phyloP scores from a whole-genome alignment of 495 filamentous ascomycete species.

The Penicillium silybi region DNA sequence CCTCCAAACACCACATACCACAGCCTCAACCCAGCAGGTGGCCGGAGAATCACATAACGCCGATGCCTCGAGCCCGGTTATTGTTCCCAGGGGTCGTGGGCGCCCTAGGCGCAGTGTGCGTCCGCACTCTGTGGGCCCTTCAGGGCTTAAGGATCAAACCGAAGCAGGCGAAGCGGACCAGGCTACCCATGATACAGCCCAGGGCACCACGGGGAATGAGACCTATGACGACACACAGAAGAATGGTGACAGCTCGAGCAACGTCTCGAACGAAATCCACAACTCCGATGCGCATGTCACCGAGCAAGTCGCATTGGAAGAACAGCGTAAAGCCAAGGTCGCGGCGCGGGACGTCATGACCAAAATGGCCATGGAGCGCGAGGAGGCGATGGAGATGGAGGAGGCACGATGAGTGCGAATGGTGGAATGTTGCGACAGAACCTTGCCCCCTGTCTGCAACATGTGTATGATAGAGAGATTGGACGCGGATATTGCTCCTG shows the following conservation, averaged over 20 bases:
- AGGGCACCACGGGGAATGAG: background rate
- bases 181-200: no score
- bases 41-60: background rate
- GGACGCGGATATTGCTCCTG: background rate
- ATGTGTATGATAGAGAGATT: background rate
- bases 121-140: conserved; percentile 6
- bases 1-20: conserved; percentile 10
- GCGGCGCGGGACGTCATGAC: conserved; percentile 37
- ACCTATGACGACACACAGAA: background rate
- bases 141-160: background rate
- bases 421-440: background rate
- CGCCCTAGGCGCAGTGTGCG: conserved; percentile 14
- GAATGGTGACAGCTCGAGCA: background rate
- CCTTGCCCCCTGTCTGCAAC: background rate
- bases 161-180: background rate
- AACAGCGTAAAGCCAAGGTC: conserved; percentile 37
- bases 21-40: background rate
- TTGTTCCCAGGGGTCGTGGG: conserved; percentile 1
- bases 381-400: conserved; percentile 42
- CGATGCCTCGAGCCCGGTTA: background rate
- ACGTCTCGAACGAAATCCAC: background rate
- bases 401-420: conserved; percentile 15
- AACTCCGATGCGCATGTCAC: background rate
- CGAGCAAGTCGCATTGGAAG: conserved; percentile 5
- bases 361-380: conserved; percentile 40